Evolutionary conservation across 2,329 filamentous ascomycete genomes (phyloP).

Genomic region (Neopestalotiopsis clavispora): DNA sequence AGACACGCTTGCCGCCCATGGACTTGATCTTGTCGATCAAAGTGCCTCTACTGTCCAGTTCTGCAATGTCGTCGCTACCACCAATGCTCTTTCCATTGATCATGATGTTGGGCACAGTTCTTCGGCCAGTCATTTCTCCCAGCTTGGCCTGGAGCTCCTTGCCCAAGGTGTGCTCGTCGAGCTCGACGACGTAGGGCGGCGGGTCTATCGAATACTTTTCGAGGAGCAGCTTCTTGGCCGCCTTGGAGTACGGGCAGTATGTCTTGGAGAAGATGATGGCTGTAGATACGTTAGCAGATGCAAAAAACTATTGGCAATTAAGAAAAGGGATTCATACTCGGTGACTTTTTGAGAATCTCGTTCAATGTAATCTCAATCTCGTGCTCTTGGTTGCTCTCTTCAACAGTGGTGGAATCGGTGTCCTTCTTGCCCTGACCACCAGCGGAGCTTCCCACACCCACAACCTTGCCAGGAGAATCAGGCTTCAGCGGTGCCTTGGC

Average conservation of each 20-base stretch:
- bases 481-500: slow-evolving; percentile 67
- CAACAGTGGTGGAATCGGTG: slow-evolving; percentile 56
- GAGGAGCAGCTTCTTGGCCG: slow-evolving; percentile 84
- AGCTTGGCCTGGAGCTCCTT: slow-evolving; percentile 73
- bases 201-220: slow-evolving; percentile 85
- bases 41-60: slow-evolving; percentile 68
- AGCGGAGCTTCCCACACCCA: slow-evolving; percentile 64
- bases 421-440: slow-evolving; percentile 52
- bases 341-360: slow-evolving; percentile 80
- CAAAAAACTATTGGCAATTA: slow-evolving; percentile 17
- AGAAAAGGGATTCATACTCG: slow-evolving; percentile 61
- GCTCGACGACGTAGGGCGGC: slow-evolving; percentile 84
- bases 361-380: slow-evolving; percentile 75
- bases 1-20: slow-evolving; percentile 71
- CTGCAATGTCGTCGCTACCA: slow-evolving; percentile 83
- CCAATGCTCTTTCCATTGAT: slow-evolving; percentile 89
- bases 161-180: slow-evolving; percentile 82
- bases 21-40: slow-evolving; percentile 74
- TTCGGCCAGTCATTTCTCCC: slow-evolving; percentile 74
- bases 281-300: slow-evolving; percentile 38
- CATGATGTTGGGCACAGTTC: slow-evolving; percentile 90
- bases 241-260: slow-evolving; percentile 86
- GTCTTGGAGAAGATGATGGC: slow-evolving; percentile 97
- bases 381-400: slow-evolving; percentile 63
- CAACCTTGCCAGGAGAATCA: slow-evolving; percentile 60